Conservation (phyloP, 441 rosid species). For the Aleurites moluccanus region DNA sequence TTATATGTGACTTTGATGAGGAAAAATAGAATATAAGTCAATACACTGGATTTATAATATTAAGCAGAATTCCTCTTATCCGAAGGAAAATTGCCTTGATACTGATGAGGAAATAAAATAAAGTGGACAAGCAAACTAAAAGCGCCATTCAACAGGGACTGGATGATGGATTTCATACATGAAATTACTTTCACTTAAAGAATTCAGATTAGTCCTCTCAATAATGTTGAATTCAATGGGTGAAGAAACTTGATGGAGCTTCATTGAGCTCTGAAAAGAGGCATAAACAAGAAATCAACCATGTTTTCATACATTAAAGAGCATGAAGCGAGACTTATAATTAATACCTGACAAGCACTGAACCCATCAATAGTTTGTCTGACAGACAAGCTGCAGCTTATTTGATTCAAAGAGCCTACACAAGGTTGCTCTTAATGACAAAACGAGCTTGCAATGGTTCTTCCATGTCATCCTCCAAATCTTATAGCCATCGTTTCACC, state of each 20-base stretch:
- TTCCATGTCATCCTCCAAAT: constrained; percentile 69
- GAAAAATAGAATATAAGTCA: neutral
- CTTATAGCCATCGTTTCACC: constrained; percentile 75
- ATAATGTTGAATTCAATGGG: constrained; percentile 58
- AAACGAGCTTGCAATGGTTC: constrained; percentile 65
- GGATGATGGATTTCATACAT: constrained; percentile 9
- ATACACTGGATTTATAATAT: neutral
- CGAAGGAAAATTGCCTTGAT: constrained; percentile 6
- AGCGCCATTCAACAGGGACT: neutral
- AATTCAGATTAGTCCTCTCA: constrained; percentile 62
- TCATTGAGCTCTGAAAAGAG: constrained; percentile 43
- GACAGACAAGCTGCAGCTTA: constrained; percentile 61
- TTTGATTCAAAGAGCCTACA: constrained; percentile 61
- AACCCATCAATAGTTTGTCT: constrained; percentile 61
- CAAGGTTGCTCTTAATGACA: constrained; percentile 52
- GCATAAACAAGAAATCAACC: constrained; percentile 41
- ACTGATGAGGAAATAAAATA: constrained; percentile 2
- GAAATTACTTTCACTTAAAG: constrained; percentile 73
- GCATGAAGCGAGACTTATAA: constrained; percentile 3
- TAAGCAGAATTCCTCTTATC: constrained; percentile 10
- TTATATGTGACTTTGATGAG: neutral
- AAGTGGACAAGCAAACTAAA: neutral
- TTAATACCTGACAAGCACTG: constrained; percentile 55
- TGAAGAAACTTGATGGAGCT: constrained; percentile 48
- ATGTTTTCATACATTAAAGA: neutral